Evolutionary conservation across 257 asterid genomes (phyloP).

Genomic region (Pogostemon cablin): DNA sequence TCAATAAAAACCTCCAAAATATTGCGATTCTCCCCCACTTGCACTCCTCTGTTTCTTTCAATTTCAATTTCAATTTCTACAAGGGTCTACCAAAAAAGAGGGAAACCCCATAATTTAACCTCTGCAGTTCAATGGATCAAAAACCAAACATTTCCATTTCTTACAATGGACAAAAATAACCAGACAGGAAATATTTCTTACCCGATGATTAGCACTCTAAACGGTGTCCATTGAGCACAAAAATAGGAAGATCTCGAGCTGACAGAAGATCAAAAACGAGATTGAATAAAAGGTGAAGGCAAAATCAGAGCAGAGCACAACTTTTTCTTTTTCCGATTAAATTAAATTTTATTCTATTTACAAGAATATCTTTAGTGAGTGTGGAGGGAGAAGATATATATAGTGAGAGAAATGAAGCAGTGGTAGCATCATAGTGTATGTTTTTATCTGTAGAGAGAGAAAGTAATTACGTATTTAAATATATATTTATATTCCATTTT

Average conservation of each 20-base stretch:
- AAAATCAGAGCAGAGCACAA: constrained; percentile 47
- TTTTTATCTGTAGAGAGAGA: constrained; percentile 27
- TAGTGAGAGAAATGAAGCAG: constrained; percentile 37
- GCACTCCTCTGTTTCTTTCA: not conserved
- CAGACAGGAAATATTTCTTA: constrained; percentile 10
- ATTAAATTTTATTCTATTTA: constrained; percentile 35
- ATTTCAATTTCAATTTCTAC: not conserved
- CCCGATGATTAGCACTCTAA: constrained; percentile 53
- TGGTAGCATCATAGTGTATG: constrained; percentile 26
- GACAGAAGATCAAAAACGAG: constrained; percentile 28
- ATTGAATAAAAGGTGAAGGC: constrained; percentile 18
- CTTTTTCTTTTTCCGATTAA: constrained; percentile 42
- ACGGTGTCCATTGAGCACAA: constrained; percentile 47
- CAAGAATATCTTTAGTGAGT: constrained; percentile 40
- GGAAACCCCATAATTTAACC: constrained; percentile 22
- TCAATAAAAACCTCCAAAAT: constrained; percentile 35
- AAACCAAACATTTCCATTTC: constrained; percentile 18
- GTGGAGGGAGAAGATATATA: constrained; percentile 31
- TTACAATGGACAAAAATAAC: not conserved
- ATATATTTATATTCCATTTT: constrained; percentile 24
- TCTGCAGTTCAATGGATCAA: constrained; percentile 41
- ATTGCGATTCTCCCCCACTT: not conserved
- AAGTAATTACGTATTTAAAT: not conserved
- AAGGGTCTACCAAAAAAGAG: constrained; percentile 6
- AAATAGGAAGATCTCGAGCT: constrained; percentile 39